Evolutionary conservation across 2,329 filamentous ascomycete species (phyloP), one percentile per base, ranked within the genome.

Genomic region (Blastomyces emzantsi): DNA sequence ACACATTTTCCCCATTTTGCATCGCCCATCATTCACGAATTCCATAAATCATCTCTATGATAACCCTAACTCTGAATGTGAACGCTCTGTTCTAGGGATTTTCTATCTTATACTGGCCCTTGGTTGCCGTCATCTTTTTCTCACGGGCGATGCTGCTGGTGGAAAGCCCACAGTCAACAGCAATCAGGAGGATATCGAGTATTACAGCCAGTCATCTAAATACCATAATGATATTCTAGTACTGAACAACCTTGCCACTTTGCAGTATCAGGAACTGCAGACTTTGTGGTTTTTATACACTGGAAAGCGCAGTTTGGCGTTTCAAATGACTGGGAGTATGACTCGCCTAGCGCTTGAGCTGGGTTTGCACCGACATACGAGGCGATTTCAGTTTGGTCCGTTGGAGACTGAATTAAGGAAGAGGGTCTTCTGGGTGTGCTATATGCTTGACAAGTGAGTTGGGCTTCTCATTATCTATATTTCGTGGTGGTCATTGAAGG

Each of bases 211-310:
- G 17, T 64, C 65, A 15, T 59, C 61, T 33, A 66, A 57, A 47
- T 66, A 65, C 25, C 62, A 60, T 7, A 60, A 63, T 41, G 56
- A 63, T 28, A 56, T 66, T 36, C 28, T 66, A 30, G 52, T 47
- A 25, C 41, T 49, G 9, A 64, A 64, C 1, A 62, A 64, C 19
- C 60, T 66, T 30, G 39, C 43, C n/a, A 66, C 65, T 5, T 30
- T 66, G n/a, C 65, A 66, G 25, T 66, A 58, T 36, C 61, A 63
- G 36, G 65, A 63, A 22, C 63, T 66, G 36, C 63, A 60, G 41
- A 63, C 65, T 5, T 28, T 66, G 28, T 66, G 65, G 65, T 66
- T 65, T 47, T 43, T 66, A 19, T 66, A 63, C 52, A 66, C 65
- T 36, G 65, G 65, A n/a, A 66, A 66, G 43, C 39, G 65, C 13